Conservation (phyloP, 345 rosid species). For the Acer saccharum region DNA sequence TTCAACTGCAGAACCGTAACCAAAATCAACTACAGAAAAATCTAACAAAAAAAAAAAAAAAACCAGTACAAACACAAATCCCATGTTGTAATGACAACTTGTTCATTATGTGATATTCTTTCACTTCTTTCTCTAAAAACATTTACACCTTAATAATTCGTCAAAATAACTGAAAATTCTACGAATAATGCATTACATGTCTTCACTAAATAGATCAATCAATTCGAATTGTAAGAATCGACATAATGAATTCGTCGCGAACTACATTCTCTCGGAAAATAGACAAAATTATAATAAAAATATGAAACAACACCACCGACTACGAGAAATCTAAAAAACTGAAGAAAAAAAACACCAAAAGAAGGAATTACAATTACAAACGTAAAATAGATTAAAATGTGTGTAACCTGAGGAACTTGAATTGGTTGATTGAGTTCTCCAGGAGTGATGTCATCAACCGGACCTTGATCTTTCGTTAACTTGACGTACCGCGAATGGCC, state of each 20-base stretch:
- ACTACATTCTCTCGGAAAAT: not conserved
- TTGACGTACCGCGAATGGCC: slow-evolving; percentile 65
- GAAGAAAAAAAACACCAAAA: too few relatives aligned
- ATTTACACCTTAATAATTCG: too few relatives aligned
- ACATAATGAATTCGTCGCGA: too few relatives aligned
- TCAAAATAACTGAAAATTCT: too few relatives aligned
- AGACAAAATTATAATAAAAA: not conserved
- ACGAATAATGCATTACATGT: too few relatives aligned
- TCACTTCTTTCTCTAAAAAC: too few relatives aligned
- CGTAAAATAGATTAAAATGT: not conserved
- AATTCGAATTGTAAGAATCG: too few relatives aligned
- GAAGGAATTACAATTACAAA: not conserved
- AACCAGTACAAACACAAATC: too few relatives aligned
- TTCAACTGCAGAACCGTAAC: slow-evolving; percentile 38
- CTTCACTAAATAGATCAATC: too few relatives aligned
- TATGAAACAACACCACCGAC: not conserved
- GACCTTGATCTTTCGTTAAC: slow-evolving; percentile 63
- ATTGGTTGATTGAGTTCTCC: slow-evolving; percentile 98
- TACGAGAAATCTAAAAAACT: not conserved
- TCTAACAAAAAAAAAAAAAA: not conserved
- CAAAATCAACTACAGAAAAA: slow-evolving; percentile 15
- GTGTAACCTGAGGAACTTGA: slow-evolving; percentile 66
- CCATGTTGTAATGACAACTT: too few relatives aligned
- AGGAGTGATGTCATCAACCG: slow-evolving; percentile 66
- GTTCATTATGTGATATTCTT: too few relatives aligned